Evolutionary conservation across 345 rosid species (phyloP).

Genomic region (Eucalyptus erythrocorys): DNA sequence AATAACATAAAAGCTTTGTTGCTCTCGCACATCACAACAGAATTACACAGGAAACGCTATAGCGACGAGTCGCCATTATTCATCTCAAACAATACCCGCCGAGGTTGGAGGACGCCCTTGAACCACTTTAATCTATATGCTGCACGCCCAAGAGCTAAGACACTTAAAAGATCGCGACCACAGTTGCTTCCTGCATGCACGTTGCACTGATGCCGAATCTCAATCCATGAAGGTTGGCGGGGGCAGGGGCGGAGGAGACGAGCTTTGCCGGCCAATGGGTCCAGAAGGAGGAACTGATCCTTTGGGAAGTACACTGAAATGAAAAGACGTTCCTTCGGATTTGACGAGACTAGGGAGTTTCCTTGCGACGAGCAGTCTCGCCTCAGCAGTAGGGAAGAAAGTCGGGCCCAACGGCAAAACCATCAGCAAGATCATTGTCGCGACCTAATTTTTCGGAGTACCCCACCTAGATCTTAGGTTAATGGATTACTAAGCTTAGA

Average conservation of each 20-base stretch:
- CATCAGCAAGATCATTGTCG: not conserved
- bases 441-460: too few relatives aligned
- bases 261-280: not conserved
- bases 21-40: not conserved
- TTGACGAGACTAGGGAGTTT: not conserved
- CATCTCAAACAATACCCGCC: not conserved
- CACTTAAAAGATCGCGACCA: not conserved
- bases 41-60: not conserved
- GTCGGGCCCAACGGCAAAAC: not conserved
- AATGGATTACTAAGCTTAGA: too few relatives aligned
- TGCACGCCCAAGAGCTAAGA: not conserved
- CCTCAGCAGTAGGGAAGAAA: not conserved
- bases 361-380: not conserved
- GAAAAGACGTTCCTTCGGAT: not conserved
- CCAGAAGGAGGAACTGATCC: not conserved
- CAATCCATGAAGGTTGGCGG: not conserved
- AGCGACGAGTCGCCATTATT: not conserved
- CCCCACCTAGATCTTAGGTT: too few relatives aligned
- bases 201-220: not conserved
- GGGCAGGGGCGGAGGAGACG: not conserved
- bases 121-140: not conserved
- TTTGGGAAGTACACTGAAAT: not conserved
- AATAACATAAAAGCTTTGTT: not conserved
- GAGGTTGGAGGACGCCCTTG: not conserved
- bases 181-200: not conserved